Conservation (phyloP, 2,329 filamentous ascomycete genomes). For the Arthrocladium fulminans region DNA sequence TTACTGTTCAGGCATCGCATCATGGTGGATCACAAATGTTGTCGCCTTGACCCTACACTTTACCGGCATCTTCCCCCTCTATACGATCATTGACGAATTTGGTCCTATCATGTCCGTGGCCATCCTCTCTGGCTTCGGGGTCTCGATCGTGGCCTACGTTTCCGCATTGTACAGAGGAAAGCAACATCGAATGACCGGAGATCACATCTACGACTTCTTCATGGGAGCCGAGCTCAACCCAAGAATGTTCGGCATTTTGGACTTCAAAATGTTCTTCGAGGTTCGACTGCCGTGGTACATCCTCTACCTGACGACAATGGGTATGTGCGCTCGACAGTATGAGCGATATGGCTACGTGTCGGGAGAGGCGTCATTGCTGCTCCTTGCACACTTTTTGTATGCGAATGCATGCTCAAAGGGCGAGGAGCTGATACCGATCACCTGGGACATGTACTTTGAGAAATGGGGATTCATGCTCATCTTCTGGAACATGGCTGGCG, state of each 20-base stretch:
- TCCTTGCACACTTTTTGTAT: constrained; percentile 87
- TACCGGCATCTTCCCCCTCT: constrained; percentile 75
- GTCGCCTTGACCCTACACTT: constrained; percentile 66
- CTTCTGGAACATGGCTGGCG: constrained; percentile 92
- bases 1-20: constrained; percentile 84
- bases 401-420: constrained; percentile 88
- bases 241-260: constrained; percentile 70
- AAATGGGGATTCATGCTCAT: constrained; percentile 98
- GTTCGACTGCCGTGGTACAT: constrained; percentile 90
- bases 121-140: constrained; percentile 79
- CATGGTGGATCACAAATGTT: constrained; percentile 77
- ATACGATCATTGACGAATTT: constrained; percentile 91
- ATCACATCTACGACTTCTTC: constrained; percentile 77
- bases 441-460: constrained; percentile 95
- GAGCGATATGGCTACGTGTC: constrained; percentile 79
- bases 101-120: constrained; percentile 87
- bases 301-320: constrained; percentile 67
- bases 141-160: constrained; percentile 75
- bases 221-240: constrained; percentile 85
- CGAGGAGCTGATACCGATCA: constrained; percentile 80
- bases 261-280: constrained; percentile 95
- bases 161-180: constrained; percentile 72
- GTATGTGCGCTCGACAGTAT: constrained; percentile 71
- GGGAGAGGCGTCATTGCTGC: constrained; percentile 71
- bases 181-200: constrained; percentile 85